Evolutionary conservation across 2,329 filamentous ascomycete genomes (phyloP), one percentile per base, ranked within the genome.

Genomic region (Trichoderma sp.): DNA sequence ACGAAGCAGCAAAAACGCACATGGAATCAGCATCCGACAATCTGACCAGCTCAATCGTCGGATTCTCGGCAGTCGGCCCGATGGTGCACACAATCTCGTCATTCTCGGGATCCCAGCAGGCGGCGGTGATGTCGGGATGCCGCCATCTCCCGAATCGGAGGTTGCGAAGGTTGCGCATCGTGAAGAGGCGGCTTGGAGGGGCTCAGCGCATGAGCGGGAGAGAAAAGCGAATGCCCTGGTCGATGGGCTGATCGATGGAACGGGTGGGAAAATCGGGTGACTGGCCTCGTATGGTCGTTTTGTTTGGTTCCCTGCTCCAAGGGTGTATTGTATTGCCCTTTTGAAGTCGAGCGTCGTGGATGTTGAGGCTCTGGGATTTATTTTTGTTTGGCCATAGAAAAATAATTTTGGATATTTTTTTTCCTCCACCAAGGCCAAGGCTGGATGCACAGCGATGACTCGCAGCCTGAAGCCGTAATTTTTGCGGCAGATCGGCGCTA

Each of bases 121-220:
- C 89, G 34, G 94, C 91, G 68, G 93, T 92, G 77, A 96, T 85
- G 73, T 88, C 86, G 74, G 86, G 81, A 67, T 87, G 85, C 74
- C 90, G 87, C 83, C 91, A 91, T 79, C 89, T 85, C 76, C 88
- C 87, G 80, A 93, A 91, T 79, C 88, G 89, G 77, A 94, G 90
- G 80, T 91, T 94, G 82, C 90, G 91, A 77, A 98, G 87, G 82
- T 98, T 98, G 80, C 93, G 92, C 95, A 98, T 98, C 71, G 75
- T 74, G 74, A 69, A 57, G 58, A 47, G 60, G 60, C 56, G 68
- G 58, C 24, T 51, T 57, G 68, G 68, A 70, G 68, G 68, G 68
- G 68, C 60, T 70, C 68, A 63, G 32, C 43, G 66, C 57, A 69
- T 61, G 66, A 30, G 56, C 30, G 28, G 36, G 18, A 62, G 11